Evolutionary conservation across 352 stramenopile species (phyloP).

Genomic region (Pythium phragmitis): DNA sequence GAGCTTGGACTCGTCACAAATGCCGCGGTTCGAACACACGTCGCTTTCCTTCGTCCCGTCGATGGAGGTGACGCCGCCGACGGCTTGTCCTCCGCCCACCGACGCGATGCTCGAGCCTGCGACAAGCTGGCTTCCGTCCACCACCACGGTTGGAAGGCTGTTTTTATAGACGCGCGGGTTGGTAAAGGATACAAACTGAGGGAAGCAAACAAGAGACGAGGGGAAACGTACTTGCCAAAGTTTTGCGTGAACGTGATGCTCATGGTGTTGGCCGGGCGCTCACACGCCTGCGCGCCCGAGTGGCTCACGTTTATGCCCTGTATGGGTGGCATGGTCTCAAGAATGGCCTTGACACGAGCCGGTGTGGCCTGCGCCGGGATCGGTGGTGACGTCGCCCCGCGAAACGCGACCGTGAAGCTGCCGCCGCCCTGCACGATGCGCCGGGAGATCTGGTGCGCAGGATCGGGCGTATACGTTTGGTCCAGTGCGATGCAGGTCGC

Average conservation of each 20-base stretch:
- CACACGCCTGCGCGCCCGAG: constrained; percentile 56
- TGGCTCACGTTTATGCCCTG: constrained; percentile 54
- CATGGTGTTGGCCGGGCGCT: constrained; percentile 61
- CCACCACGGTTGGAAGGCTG: constrained; percentile 60
- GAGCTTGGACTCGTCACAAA: constrained; percentile 57
- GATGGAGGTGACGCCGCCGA: constrained; percentile 37
- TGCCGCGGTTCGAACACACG: constrained; percentile 62
- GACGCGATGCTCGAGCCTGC: constrained; percentile 35
- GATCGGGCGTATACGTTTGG: constrained; percentile 42
- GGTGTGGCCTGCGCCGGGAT: constrained; percentile 51
- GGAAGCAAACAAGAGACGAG: not conserved
- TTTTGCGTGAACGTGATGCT: constrained; percentile 77
- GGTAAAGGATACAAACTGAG: not conserved
- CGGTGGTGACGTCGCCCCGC: constrained; percentile 56
- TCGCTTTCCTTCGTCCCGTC: constrained; percentile 69
- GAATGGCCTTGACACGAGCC: constrained; percentile 30
- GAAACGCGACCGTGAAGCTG: constrained; percentile 57
- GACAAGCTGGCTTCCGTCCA: constrained; percentile 35
- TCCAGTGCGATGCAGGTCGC: constrained; percentile 51
- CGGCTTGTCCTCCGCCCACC: constrained; percentile 23
- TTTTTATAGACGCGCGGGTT: not conserved
- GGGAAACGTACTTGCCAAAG: constrained; percentile 66
- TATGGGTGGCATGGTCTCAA: constrained; percentile 52
- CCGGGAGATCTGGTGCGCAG: constrained; percentile 43
- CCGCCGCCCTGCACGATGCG: constrained; percentile 46